phyloP scores from a whole-genome alignment of 2,329 filamentous ascomycete species.

The Hypoxylon sp. region DNA sequence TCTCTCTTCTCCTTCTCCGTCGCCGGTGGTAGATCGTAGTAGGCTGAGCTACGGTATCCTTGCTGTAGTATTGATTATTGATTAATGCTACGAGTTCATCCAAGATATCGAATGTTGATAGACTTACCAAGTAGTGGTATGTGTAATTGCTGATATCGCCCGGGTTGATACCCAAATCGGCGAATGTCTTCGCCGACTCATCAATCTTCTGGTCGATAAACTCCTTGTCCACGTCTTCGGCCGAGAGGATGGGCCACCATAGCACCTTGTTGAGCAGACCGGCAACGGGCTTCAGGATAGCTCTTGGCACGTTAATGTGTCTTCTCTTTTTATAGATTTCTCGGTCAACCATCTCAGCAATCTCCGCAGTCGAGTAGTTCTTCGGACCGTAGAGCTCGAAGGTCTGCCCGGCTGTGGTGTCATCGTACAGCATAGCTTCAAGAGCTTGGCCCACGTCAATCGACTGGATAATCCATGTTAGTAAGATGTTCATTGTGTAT shows the following conservation, averaged over 20 bases:
- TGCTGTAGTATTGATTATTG: constrained; percentile 65
- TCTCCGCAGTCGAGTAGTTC: constrained; percentile 89
- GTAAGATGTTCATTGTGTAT: neutral
- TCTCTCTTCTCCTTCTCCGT: constrained; percentile 95
- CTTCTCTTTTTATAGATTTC: constrained; percentile 92
- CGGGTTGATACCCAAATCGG: constrained; percentile 90
- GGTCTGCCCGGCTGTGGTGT: constrained; percentile 88
- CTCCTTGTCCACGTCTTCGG: constrained; percentile 90
- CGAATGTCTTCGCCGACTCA: constrained; percentile 91
- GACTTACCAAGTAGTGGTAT: constrained; percentile 89
- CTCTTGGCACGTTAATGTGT: constrained; percentile 91
- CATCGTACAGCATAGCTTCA: constrained; percentile 90
- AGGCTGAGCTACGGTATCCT: constrained; percentile 87
- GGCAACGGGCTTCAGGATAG: constrained; percentile 79
- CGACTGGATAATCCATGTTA: constrained; percentile 65
- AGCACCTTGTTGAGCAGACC: constrained; percentile 81
- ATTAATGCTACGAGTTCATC: constrained; percentile 52
- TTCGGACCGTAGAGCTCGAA: constrained; percentile 95
- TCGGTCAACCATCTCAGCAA: constrained; percentile 86
- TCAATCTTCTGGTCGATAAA: constrained; percentile 95
- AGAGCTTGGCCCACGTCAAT: constrained; percentile 92
- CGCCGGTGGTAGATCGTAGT: constrained; percentile 93
- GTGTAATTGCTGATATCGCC: constrained; percentile 87
- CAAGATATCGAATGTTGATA: neutral
- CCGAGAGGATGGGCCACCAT: constrained; percentile 89